Evolutionary conservation across 2,329 filamentous ascomycete species (phyloP).

Genomic region (Ceratocystis ficicola): DNA sequence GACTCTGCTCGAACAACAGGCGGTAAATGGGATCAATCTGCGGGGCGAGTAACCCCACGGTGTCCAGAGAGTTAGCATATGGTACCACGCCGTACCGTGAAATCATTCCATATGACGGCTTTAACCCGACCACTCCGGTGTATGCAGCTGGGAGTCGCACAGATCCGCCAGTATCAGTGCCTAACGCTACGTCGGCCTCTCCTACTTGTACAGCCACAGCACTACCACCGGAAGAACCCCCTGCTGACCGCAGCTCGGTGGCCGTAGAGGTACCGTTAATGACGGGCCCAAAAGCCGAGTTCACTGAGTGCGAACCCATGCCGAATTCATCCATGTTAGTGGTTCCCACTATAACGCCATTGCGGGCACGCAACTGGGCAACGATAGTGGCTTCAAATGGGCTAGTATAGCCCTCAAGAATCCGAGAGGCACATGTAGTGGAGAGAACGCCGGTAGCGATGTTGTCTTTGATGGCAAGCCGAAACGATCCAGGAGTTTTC

Average conservation of each 20-base stretch:
- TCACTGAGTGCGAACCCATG: conserved; percentile 76
- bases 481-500: conserved; percentile 28
- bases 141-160: conserved; percentile 81
- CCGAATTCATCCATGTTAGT: conserved; percentile 94
- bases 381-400: conserved; percentile 78
- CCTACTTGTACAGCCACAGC: conserved; percentile 65
- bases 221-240: conserved; percentile 88
- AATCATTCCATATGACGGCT: conserved; percentile 80
- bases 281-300: conserved; percentile 57
- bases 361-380: conserved; percentile 49
- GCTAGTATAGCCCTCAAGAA: conserved; percentile 57
- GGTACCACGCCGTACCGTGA: conserved; percentile 78
- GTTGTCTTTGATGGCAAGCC: conserved; percentile 63
- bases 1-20: conserved; percentile 39
- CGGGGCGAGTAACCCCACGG: conserved; percentile 62
- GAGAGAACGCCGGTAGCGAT: conserved; percentile 52
- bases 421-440: conserved; percentile 73
- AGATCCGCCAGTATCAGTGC: conserved; percentile 87
- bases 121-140: conserved; percentile 71
- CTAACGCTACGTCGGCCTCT: conserved; percentile 53
- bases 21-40: conserved; percentile 40
- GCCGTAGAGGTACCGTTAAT: conserved; percentile 35
- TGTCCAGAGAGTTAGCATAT: conserved; percentile 88
- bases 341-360: conserved; percentile 58
- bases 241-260: conserved; percentile 47